Conservation (phyloP, 257 asterid genomes). For the Rauvolfia tetraphylla region DNA sequence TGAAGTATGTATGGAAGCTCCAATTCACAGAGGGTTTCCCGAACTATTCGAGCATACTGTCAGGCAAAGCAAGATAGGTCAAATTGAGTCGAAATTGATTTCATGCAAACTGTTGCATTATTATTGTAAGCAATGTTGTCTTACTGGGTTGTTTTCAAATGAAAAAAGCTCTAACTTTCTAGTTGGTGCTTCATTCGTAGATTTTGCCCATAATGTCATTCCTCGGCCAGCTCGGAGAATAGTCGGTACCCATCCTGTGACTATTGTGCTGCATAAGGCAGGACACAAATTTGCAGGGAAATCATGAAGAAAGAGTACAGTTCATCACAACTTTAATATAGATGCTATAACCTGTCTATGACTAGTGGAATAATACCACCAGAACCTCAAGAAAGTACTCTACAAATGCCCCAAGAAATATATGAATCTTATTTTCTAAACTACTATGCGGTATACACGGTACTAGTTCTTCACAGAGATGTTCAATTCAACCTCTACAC, state of each 20-base stretch:
- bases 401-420: not conserved
- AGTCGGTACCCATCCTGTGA: conserved; percentile 92
- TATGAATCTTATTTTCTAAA: not conserved
- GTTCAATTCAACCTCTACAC: not conserved
- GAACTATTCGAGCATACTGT: conserved; percentile 73
- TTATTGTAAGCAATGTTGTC: conserved; percentile 5
- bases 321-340: conserved; percentile 1
- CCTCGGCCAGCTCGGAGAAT: conserved; percentile 85
- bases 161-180: conserved; percentile 68
- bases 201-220: conserved; percentile 68
- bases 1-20: conserved; percentile 71
- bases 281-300: not conserved
- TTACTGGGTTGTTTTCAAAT: conserved; percentile 69
- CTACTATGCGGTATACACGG: not conserved
- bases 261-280: conserved; percentile 51
- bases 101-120: not conserved
- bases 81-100: not conserved
- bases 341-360: not conserved
- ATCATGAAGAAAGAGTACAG: conserved; percentile 4
- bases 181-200: conserved; percentile 50
- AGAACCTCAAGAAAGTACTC: not conserved
- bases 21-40: conserved; percentile 76
- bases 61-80: not conserved
- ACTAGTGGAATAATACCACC: not conserved
- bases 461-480: not conserved